These are phyloP conservation scores for Amanita thiersii DNA, from an alignment of 768 basidiomycete species.

Conservation along the genomic window DNA sequence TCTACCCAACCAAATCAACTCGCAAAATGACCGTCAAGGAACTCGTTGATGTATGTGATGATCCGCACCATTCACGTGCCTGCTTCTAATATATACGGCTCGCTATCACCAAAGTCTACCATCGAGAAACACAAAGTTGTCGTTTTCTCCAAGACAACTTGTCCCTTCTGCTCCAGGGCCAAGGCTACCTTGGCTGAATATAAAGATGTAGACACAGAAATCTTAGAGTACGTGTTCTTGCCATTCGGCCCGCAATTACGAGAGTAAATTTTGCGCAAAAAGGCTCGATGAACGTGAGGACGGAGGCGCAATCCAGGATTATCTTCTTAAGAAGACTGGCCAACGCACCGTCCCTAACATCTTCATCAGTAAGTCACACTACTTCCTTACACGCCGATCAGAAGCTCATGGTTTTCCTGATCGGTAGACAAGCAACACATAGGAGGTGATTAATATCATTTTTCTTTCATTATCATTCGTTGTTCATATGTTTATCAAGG, in stretches of 20 bases:
- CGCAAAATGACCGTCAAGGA: constrained; percentile 28
- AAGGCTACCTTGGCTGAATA: constrained; percentile 40
- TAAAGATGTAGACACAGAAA: constrained; percentile 24
- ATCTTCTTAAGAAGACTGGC: constrained; percentile 52
- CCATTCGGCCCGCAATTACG: not conserved
- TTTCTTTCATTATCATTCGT: not conserved
- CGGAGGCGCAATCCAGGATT: constrained; percentile 55
- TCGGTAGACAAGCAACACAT: constrained; percentile 41
- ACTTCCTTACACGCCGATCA: not conserved
- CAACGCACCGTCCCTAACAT: constrained; percentile 73
- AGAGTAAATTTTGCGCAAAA: not conserved
- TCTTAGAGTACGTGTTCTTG: constrained; percentile 38
- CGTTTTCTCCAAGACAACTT: constrained; percentile 55
- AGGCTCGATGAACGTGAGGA: constrained; percentile 58
- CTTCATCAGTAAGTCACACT: constrained; percentile 53
- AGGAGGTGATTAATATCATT: constrained; percentile 32
- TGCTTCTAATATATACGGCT: constrained; percentile 4
- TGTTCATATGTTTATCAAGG: constrained; percentile 19
- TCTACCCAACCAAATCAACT: constrained; percentile 21
- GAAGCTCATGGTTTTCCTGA: not conserved
- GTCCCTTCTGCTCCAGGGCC: constrained; percentile 42
- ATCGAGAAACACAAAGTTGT: constrained; percentile 44
- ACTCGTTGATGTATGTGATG: constrained; percentile 36
- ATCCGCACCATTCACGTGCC: no score
- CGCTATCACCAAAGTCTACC: constrained; percentile 22